Evolutionary conservation across 2,329 filamentous ascomycete genomes (phyloP).

Genomic region (Phialophora chinensis): DNA sequence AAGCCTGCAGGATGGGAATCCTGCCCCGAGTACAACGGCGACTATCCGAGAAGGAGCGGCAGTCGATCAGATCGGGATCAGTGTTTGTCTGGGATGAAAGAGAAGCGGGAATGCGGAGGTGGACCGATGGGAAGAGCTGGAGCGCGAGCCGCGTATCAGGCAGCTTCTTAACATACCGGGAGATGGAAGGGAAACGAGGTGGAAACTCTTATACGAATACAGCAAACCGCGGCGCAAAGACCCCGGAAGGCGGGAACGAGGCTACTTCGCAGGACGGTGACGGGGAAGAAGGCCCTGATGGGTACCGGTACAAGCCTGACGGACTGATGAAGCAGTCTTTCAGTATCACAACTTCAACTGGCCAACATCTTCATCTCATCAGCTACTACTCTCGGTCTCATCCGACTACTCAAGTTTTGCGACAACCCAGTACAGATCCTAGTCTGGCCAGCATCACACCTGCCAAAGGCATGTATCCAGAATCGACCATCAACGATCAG

Average conservation of each 20-base stretch:
- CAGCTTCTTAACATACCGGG: constrained; percentile 94
- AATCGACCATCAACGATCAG: constrained; percentile 87
- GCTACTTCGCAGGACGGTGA: constrained; percentile 72
- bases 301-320: constrained; percentile 93
- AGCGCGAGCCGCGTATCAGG: constrained; percentile 96
- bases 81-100: constrained; percentile 99
- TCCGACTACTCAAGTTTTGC: constrained; percentile 72
- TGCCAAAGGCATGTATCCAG: constrained; percentile 94
- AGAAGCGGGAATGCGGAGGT: constrained; percentile 96
- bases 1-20: constrained; percentile 88
- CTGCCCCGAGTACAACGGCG: constrained; percentile 90
- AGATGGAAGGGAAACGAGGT: constrained; percentile 98
- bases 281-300: constrained; percentile 76
- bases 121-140: constrained; percentile 99
- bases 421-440: constrained; percentile 82
- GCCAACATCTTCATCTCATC: constrained; percentile 94
- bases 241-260: constrained; percentile 83
- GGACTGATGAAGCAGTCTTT: constrained; percentile 99
- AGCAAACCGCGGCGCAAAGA: constrained; percentile 68
- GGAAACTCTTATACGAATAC: constrained; percentile 70
- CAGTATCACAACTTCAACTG: constrained; percentile 90
- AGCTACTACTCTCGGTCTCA: constrained; percentile 91
- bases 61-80: constrained; percentile 93
- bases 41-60: constrained; percentile 94
- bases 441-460: constrained; percentile 81